Percentiles rank a stretch among this genome's conserved stretches.
phyloP scores from a whole-genome alignment of 2,329 filamentous ascomycete genomes.

The Albophoma yamanashiensis region DNA sequence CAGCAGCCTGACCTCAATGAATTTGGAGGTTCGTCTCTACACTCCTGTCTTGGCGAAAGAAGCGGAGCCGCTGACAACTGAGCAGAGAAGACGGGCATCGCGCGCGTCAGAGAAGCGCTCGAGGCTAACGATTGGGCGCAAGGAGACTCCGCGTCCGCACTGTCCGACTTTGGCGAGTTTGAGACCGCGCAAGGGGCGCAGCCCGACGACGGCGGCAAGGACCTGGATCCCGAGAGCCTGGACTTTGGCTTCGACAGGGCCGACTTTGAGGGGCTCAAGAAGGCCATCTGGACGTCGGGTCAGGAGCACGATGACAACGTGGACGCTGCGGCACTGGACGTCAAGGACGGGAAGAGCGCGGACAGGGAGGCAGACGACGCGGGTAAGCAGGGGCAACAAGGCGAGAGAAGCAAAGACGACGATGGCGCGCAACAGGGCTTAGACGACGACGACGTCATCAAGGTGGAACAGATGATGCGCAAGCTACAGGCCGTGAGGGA shows the following conservation, averaged over 20 bases:
- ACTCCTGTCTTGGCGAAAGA: neutral
- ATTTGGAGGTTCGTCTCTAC: slow-evolving; percentile 37
- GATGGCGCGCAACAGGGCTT: slow-evolving; percentile 24
- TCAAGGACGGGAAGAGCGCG: slow-evolving; percentile 3
- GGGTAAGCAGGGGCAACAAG: slow-evolving; percentile 9
- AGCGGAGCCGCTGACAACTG: neutral
- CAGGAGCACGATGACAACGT: slow-evolving; percentile 14
- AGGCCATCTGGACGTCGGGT: slow-evolving; percentile 38
- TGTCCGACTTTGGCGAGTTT: slow-evolving; percentile 10
- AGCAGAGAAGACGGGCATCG: slow-evolving; percentile 47
- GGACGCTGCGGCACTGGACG: slow-evolving; percentile 3
- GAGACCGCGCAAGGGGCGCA: slow-evolving; percentile 16
- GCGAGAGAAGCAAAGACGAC: slow-evolving; percentile 19
- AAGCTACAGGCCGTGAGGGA: slow-evolving; percentile 53
- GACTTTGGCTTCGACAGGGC: slow-evolving; percentile 40
- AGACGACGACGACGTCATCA: slow-evolving; percentile 41
- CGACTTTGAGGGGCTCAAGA: slow-evolving; percentile 41
- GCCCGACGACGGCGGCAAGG: slow-evolving; percentile 18
- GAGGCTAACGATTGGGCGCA: slow-evolving; percentile 56
- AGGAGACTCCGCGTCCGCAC: slow-evolving; percentile 4
- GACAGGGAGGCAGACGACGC: slow-evolving; percentile 1
- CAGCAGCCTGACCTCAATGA: slow-evolving; percentile 37
- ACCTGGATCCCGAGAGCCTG: slow-evolving; percentile 34
- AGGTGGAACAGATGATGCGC: slow-evolving; percentile 52
- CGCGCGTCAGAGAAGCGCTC: slow-evolving; percentile 48